Percentiles rank a stretch among this genome's conserved stretches.
Conservation (phyloP, 2,329 filamentous ascomycete genomes). For the Sporothrix phasma region DNA sequence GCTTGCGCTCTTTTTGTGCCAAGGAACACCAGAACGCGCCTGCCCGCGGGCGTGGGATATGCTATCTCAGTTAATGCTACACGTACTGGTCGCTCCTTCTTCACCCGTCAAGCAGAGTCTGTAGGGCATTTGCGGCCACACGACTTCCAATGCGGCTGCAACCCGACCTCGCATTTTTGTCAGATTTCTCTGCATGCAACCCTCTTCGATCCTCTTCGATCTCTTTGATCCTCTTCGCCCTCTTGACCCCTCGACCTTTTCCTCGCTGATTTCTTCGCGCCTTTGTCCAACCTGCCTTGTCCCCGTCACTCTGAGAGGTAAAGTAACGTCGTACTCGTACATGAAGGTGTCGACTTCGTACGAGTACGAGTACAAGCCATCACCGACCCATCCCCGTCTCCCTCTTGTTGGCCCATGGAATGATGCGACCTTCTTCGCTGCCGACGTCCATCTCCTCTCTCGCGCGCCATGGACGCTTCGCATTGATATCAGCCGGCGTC, state of each 20-base stretch:
- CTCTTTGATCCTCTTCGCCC: not conserved
- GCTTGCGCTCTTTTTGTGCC: not conserved
- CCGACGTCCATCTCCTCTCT: not conserved
- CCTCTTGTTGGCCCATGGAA: not conserved
- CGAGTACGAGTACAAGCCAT: not conserved
- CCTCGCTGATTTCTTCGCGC: too few species aligned
- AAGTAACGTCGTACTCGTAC: too few species aligned
- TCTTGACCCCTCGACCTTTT: too few species aligned
- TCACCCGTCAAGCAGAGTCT: not conserved
- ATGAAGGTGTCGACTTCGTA: too few species aligned
- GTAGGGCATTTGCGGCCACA: constrained; percentile 6
- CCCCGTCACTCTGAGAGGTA: not conserved
- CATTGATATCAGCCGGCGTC: not conserved
- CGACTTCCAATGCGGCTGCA: not conserved
- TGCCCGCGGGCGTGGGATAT: not conserved
- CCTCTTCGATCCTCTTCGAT: not conserved
- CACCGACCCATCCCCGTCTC: not conserved
- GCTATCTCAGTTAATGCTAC: not conserved
- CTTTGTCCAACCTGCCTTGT: not conserved
- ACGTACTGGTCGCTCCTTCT: not conserved
- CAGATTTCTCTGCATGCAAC: constrained; percentile 2
- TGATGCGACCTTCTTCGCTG: not conserved
- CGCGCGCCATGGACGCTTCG: not conserved
- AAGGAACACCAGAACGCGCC: constrained; percentile 5
- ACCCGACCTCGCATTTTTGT: constrained; percentile 4